Evolutionary conservation across 257 asterid species (phyloP).

Genomic region (Verbena officinalis): DNA sequence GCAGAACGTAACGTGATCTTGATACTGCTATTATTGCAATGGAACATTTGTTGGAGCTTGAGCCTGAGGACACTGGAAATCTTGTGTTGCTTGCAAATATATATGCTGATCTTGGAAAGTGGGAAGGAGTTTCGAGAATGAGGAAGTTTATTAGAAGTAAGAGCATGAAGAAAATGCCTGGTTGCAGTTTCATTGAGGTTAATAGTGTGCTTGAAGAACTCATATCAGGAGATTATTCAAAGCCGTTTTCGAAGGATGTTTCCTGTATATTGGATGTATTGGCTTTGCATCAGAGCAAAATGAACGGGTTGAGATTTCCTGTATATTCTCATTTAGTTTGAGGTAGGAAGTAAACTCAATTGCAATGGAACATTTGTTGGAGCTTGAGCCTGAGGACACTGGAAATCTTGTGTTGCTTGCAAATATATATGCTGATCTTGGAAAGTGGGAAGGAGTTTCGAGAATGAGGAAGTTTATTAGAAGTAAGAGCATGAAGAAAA

Average conservation of each 20-base stretch:
- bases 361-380: slow-evolving; percentile 60
- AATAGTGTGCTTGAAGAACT: slow-evolving; percentile 63
- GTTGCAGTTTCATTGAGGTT: slow-evolving; percentile 70
- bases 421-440: slow-evolving; percentile 70
- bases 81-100: slow-evolving; percentile 68
- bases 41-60: slow-evolving; percentile 59
- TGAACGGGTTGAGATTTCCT: too few species aligned
- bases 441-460: slow-evolving; percentile 79
- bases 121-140: slow-evolving; percentile 76
- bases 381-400: slow-evolving; percentile 69
- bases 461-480: slow-evolving; percentile 62
- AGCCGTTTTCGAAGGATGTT: slow-evolving; percentile 52
- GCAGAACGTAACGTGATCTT: slow-evolving; percentile 61
- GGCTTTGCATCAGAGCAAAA: slow-evolving; percentile 46
- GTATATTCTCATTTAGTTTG: too few species aligned
- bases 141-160: slow-evolving; percentile 62
- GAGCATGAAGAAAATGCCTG: slow-evolving; percentile 66
- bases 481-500: slow-evolving; percentile 62
- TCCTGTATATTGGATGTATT: slow-evolving; percentile 43
- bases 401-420: slow-evolving; percentile 75
- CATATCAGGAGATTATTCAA: slow-evolving; percentile 59
- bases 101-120: slow-evolving; percentile 70
- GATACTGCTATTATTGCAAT: slow-evolving; percentile 65
- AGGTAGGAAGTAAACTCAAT: too few species aligned
- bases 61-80: slow-evolving; percentile 75